Conservation (phyloP, 495 filamentous ascomycete species). For the Neurospora cerealis region DNA sequence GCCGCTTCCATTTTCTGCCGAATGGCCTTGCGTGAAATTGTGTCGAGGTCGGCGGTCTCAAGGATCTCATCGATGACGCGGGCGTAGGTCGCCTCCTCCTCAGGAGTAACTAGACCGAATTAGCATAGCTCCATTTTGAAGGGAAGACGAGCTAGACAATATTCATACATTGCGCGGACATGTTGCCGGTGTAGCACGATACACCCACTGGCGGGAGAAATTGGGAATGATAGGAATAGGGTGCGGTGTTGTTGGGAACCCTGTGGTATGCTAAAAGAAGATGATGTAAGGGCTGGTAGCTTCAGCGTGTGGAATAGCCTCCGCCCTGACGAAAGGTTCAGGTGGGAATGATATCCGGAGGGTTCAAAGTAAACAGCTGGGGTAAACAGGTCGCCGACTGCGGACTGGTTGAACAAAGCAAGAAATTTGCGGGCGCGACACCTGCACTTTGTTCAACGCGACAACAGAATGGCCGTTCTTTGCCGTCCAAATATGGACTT, state of each 20-base stretch:
- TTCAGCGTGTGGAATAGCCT: neutral
- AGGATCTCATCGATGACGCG: slow-evolving; percentile 91
- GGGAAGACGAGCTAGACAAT: neutral
- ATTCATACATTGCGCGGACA: slow-evolving; percentile 22
- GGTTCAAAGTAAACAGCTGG: neutral
- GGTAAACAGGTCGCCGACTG: neutral
- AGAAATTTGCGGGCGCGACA: neutral
- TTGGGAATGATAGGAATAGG: neutral
- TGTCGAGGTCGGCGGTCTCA: slow-evolving; percentile 68
- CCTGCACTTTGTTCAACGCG: neutral
- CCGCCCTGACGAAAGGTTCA: neutral
- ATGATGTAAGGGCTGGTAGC: neutral
- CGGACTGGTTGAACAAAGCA: neutral
- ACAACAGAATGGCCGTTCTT: neutral
- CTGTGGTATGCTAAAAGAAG: neutral
- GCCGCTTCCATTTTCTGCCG: slow-evolving; percentile 72
- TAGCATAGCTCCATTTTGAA: neutral
- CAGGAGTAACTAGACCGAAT: slow-evolving; percentile 48
- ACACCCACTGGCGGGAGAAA: slow-evolving; percentile 11
- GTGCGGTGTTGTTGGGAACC: neutral
- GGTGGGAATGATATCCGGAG: neutral
- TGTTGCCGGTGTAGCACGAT: slow-evolving; percentile 9
- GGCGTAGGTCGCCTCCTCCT: slow-evolving; percentile 58
- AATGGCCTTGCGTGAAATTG: slow-evolving; percentile 87
- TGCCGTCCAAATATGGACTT: neutral